These are phyloP conservation scores for Cutaneotrichosporon dermatis DNA, from an alignment of 1,284 basidiomycete species.

Conservation along the genomic window DNA sequence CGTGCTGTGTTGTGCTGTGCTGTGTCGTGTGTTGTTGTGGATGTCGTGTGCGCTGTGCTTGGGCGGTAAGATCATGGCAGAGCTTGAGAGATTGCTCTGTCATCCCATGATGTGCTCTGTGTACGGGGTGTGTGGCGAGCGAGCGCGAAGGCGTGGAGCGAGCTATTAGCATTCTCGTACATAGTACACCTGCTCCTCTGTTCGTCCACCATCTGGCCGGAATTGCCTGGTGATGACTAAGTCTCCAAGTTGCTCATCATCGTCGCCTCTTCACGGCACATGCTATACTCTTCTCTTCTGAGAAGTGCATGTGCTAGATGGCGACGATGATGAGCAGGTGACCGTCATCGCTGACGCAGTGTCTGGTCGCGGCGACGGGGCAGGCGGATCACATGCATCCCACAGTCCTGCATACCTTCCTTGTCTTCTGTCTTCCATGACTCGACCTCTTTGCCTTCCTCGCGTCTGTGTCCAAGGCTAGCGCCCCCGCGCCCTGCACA, in stretches of 20 bases:
- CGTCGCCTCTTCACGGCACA: too few relatives aligned
- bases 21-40: too few relatives aligned
- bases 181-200: slow-evolving; percentile 14
- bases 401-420: not conserved
- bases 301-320: too few relatives aligned
- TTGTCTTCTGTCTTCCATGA: not conserved
- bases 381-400: slow-evolving; percentile 7
- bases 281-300: too few relatives aligned
- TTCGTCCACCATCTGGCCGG: not conserved
- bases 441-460: not conserved
- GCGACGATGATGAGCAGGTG: too few relatives aligned
- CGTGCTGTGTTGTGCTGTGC: not conserved
- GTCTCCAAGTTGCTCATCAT: too few relatives aligned
- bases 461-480: not conserved
- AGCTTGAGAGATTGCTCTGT: too few relatives aligned
- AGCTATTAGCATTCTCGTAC: slow-evolving; percentile 29
- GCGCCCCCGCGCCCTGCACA: not conserved
- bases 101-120: slow-evolving; percentile 12
- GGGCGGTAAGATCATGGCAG: too few relatives aligned
- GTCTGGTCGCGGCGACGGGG: not conserved
- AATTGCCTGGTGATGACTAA: not conserved
- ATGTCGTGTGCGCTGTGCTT: too few relatives aligned
- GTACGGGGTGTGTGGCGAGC: slow-evolving; percentile 35
- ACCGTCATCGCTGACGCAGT: too few relatives aligned
- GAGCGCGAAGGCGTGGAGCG: slow-evolving; percentile 28